Base-by-base conservation (phyloP, 352 stramenopile genomes). In the Pythium brassicae region DNA sequence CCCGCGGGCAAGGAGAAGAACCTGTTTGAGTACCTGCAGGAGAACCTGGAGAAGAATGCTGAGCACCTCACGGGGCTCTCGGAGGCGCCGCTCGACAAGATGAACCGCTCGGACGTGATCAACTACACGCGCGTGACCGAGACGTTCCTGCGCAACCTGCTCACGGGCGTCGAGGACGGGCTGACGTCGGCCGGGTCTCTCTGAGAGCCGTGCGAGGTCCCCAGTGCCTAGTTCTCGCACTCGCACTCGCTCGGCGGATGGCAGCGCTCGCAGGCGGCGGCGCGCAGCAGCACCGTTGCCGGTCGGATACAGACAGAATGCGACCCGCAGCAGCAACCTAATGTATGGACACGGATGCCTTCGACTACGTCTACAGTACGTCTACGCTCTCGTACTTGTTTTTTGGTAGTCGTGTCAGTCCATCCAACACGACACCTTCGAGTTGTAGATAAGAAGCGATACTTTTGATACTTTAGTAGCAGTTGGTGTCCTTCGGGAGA, bases 71-170 rank as follows among this genome's bases (percentile, higher is more conserved):
- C 84, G 3, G 92, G 91, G 7, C 67, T 98, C 14, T 94, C 83
- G 27, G 93, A 98, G 66, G 89, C 90, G 73, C 76, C 79, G n/a
- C 69, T 97, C 23, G 86, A 97, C 53, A 83, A 92, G 67, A 95
- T 97, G 79, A 89, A 98, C 65, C 87, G 89, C 46, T 89, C 86
- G 25, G 85, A 98, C 60, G 90, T 98, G 42, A 92, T 97, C 68
- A 98, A 98, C 71, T 98, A 96, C 76, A 97, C 87, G 44, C 87
- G 91, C 55, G 87, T 97, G 62, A 98, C 93, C 20, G 87, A 96
- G 62, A 93, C 78, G 6, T 98, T 98, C 68, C 62, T 97, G 71
- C 74, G 77, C 42, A 96, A 96, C 59, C 53, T 98, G 64, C 72
- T 98, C 32, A 76, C 86, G 26, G 90, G 87, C 47, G 87, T 98